Evolutionary conservation across 192 early-diverging fungal species (phyloP), one percentile per base, ranked within the genome.

Genomic region (Coemansia sp.): DNA sequence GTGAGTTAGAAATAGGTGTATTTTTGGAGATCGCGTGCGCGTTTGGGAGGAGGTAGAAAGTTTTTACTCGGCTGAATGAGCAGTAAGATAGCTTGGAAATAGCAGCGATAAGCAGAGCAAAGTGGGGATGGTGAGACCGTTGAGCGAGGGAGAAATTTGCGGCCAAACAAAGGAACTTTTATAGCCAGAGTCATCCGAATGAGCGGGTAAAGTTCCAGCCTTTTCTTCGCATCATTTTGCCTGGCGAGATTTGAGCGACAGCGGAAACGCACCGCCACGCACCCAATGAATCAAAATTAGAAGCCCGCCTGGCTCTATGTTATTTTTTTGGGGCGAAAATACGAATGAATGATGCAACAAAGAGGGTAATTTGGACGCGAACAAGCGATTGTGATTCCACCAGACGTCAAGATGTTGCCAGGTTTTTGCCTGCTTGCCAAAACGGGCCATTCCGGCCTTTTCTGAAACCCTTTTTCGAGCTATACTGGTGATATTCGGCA

Each of bases 281-380:
- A 29, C 59, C 47, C 24, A 43, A 60, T 60, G 59, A 60, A 60
- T 60, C 59, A 39, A 43, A 48, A 60, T 60, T 21, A 23, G 24
- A 48, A 45, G 17, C 21, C 59, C 43, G 41, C 45, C 45, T 45
- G 29, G 23, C 23, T 48, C 58, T 41, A 35, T 23, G 22, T 59
- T 39, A 48, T 60, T 37, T 47, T 59, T 57, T 43, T 43, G 38
- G 59, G 43, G 43, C 21, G 45, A 43, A 48, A 45, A 60, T 32
- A 60, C 23, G 45, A 24, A 60, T 59, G 39, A 48, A 48, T 60
- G 59, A 60, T 60, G 59, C 43, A 22, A 29, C 25, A 43, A 60
- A 43, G 47, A 60, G 47, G 41, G 59, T 6, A 17, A 22, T 60
- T 15, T 60, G 43, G 41, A 22, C 43, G 14, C 24, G 24, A 12